These are phyloP conservation scores for Tetrastigma voinierianum DNA, from an alignment of 164 flowering plant species.

Conservation along the genomic window DNA sequence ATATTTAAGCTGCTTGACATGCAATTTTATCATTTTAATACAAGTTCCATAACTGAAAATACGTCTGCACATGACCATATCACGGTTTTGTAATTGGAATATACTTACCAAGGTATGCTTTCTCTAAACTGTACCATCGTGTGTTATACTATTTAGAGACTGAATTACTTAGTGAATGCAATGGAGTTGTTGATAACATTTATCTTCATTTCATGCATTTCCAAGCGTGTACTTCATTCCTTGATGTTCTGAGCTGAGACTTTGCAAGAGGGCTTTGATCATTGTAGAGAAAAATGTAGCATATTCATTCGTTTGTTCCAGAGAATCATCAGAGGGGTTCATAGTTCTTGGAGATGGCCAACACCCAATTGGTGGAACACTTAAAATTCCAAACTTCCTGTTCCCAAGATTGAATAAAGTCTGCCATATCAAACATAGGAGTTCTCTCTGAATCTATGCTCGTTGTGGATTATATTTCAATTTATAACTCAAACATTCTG, in stretches of 20 bases:
- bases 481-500: too few relatives aligned
- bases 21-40: too few relatives aligned
- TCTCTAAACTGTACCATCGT: too few relatives aligned
- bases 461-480: too few relatives aligned
- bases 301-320: constrained; percentile 1
- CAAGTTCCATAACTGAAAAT: too few relatives aligned
- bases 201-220: constrained; percentile 6
- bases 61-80: too few relatives aligned
- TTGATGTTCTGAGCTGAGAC: constrained; percentile 1
- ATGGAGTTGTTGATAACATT: constrained; percentile 4
- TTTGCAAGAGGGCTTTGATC: constrained; percentile 1
- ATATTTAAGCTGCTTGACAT: too few relatives aligned
- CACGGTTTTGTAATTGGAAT: too few relatives aligned
- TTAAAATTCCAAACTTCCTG: constrained; percentile 19
- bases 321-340: background rate
- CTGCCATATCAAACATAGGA: constrained; percentile 7
- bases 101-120: too few relatives aligned
- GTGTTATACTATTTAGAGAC: too few relatives aligned
- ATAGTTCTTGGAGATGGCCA: constrained; percentile 8
- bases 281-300: constrained; percentile 3
- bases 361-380: constrained; percentile 26
- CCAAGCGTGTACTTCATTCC: constrained; percentile 23
- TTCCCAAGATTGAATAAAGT: constrained; percentile 19
- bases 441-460: too few relatives aligned
- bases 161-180: constrained; percentile 3